Evolutionary conservation across 352 stramenopile genomes (phyloP).

Genomic region (Globisporangium cystogenes): DNA sequence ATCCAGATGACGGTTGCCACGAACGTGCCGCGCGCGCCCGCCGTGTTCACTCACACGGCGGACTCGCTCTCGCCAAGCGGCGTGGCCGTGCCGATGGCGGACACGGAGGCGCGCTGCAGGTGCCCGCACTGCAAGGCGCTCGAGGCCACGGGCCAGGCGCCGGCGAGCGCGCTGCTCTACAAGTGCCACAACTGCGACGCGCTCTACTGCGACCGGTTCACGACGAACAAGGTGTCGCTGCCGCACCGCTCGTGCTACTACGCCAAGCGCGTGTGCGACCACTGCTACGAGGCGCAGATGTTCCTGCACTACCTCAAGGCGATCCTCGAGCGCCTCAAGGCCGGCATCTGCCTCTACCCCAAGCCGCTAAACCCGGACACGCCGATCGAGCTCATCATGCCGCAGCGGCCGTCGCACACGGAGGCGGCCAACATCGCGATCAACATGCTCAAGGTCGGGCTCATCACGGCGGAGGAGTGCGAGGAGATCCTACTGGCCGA

Average conservation of each 20-base stretch:
- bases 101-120: conserved; percentile 60
- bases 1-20: conserved; percentile 85
- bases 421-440: conserved; percentile 85
- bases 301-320: conserved; percentile 84
- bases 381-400: conserved; percentile 85
- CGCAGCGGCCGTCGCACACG: conserved; percentile 74
- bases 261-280: conserved; percentile 81
- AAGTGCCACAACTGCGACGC: conserved; percentile 80
- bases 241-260: conserved; percentile 80
- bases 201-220: conserved; percentile 80
- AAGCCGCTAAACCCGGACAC: conserved; percentile 79
- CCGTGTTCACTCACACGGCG: conserved; percentile 42
- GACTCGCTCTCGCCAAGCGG: conserved; percentile 55
- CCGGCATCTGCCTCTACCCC: conserved; percentile 81
- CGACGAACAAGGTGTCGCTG: conserved; percentile 69
- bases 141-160: conserved; percentile 22
- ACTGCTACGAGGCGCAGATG: conserved; percentile 79
- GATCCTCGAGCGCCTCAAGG: conserved; percentile 82
- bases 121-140: conserved; percentile 56
- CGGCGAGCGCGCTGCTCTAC: conserved; percentile 51
- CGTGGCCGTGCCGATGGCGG: conserved; percentile 34
- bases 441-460: conserved; percentile 72
- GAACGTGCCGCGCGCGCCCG: conserved; percentile 57
- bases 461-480: conserved; percentile 85
- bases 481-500: conserved; percentile 83